These are phyloP conservation scores for Debaryomyces singareniensis DNA, from an alignment of 1,139 yeast genomes.

Conservation along the genomic window DNA sequence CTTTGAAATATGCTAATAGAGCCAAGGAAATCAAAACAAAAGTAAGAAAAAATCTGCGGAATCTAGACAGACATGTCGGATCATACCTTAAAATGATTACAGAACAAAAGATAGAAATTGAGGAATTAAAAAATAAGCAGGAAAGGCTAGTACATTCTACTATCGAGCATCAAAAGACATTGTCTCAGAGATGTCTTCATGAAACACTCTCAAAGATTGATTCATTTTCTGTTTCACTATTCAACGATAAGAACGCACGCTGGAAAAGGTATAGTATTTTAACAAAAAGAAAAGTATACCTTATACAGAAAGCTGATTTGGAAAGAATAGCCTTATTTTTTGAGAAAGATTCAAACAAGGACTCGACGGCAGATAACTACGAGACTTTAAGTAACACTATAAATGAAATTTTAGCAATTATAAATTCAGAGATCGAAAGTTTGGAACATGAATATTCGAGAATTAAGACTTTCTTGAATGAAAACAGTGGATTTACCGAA, in stretches of 20 bases:
- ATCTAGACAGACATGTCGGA: conserved; percentile 79
- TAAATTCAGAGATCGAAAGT: conserved; percentile 36
- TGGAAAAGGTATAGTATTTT: conserved; percentile 45
- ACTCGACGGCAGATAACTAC: conserved; percentile 1
- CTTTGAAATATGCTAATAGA: conserved; percentile 83
- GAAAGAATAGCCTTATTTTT: conserved; percentile 15
- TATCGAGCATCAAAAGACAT: conserved; percentile 20
- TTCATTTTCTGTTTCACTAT: conserved; percentile 28
- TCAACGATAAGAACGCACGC: conserved; percentile 38
- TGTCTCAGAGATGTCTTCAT: conserved; percentile 28
- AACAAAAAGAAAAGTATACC: conserved; percentile 52
- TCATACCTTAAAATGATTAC: conserved; percentile 82
- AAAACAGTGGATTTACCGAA: conserved; percentile 36
- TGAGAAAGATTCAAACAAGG: neutral
- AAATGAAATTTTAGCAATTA: conserved; percentile 12
- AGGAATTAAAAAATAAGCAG: conserved; percentile 58
- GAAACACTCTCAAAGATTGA: conserved; percentile 36
- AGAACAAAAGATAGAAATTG: conserved; percentile 74
- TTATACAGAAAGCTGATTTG: conserved; percentile 37
- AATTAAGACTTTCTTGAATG: conserved; percentile 46
- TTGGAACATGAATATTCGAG: conserved; percentile 45
- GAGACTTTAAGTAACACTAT: conserved; percentile 11
- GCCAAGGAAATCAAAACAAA: conserved; percentile 90
- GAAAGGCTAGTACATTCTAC: conserved; percentile 30
- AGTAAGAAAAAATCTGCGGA: conserved; percentile 66